Evolutionary conservation across 768 basidiomycete species (phyloP).

Genomic region (Pulveroboletus ravenelii): DNA sequence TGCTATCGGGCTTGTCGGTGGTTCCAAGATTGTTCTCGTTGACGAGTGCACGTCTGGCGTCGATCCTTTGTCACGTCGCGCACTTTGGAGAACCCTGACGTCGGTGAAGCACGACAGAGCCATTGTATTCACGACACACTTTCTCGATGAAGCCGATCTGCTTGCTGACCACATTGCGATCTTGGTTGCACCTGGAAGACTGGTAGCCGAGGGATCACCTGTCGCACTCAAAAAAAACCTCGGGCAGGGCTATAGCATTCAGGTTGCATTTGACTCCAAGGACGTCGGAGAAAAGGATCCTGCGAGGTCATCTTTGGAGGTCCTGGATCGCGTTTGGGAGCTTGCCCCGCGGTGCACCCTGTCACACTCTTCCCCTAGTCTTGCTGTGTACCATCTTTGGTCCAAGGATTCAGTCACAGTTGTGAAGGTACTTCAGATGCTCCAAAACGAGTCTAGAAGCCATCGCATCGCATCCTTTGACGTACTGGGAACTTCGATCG

Average conservation of each 20-base stretch:
- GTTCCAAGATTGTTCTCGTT: conserved; percentile 62
- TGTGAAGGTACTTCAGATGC: conserved; percentile 48
- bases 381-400: conserved; percentile 53
- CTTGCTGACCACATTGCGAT: conserved; percentile 74
- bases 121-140: conserved; percentile 78
- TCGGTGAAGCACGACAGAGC: conserved; percentile 61
- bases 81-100: conserved; percentile 72
- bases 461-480: conserved; percentile 53
- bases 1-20: conserved; percentile 75
- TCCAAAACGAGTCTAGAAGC: conserved; percentile 42
- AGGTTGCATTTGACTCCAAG: conserved; percentile 43
- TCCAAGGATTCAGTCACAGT: conserved; percentile 54
- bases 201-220: conserved; percentile 70
- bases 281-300: conserved; percentile 29
- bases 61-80: conserved; percentile 73
- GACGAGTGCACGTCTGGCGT: conserved; percentile 78
- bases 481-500: conserved; percentile 68
- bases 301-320: conserved; percentile 13
- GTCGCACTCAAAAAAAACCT: conserved; percentile 67
- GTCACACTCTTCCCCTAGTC: conserved; percentile 39
- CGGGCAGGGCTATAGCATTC: conserved; percentile 68
- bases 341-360: conserved; percentile 44
- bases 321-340: conserved; percentile 40
- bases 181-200: conserved; percentile 67
- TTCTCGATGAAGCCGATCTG: conserved; percentile 76